Evolutionary conservation across 768 basidiomycete species (phyloP).

Genomic region (Hericium rajendrae): DNA sequence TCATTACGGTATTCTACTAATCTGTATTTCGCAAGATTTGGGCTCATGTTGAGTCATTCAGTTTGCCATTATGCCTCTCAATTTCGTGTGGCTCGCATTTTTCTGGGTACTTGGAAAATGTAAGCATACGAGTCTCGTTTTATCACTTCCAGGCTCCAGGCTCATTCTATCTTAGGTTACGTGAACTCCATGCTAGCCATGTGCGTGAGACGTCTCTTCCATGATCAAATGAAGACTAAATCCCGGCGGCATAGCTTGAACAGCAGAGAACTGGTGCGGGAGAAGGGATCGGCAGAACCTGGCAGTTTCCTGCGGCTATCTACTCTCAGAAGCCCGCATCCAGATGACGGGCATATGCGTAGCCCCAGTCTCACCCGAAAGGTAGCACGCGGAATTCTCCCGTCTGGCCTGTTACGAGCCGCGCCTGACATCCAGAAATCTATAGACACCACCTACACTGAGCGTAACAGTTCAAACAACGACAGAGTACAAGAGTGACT

Average conservation of each 20-base stretch:
- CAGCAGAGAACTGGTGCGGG: background rate
- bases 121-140: slow-evolving; percentile 15
- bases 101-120: slow-evolving; percentile 46
- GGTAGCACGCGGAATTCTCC: background rate
- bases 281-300: background rate
- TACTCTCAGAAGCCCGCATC: background rate
- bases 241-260: slow-evolving; percentile 1
- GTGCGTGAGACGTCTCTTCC: slow-evolving; percentile 21
- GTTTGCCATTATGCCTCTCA: slow-evolving; percentile 29
- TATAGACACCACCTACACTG: background rate
- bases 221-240: background rate
- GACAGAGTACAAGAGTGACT: background rate
- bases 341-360: background rate
- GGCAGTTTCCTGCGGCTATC: background rate
- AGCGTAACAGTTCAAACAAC: background rate
- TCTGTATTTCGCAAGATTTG: background rate
- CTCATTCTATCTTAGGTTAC: slow-evolving; percentile 28
- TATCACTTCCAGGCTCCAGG: background rate
- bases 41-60: background rate
- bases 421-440: no score
- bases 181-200: slow-evolving; percentile 44
- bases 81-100: slow-evolving; percentile 38
- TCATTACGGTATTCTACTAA: slow-evolving; percentile 7
- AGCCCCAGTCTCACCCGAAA: background rate
- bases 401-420: background rate